phyloP scores from a whole-genome alignment of 192 early-diverging fungal species.

The Gryganskiella cystojenkinii region DNA sequence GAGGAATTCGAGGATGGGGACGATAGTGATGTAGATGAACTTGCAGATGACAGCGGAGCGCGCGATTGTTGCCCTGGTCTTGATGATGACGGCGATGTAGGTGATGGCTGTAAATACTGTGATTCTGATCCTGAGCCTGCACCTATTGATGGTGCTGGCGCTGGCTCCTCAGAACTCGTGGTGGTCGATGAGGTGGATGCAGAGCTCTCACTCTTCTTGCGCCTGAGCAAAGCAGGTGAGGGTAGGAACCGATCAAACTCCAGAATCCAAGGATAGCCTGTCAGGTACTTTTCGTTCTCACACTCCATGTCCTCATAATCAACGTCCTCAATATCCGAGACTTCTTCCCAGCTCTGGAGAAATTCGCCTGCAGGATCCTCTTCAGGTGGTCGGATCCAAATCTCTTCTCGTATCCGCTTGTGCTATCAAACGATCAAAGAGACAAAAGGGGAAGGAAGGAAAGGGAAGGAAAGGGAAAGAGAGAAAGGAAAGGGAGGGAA shows the following conservation, averaged over 20 bases:
- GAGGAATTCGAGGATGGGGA: neutral
- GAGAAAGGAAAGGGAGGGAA: neutral
- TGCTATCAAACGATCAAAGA: too few relatives aligned
- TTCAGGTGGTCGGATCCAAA: constrained; percentile 62
- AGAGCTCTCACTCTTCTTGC: neutral
- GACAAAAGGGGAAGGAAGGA: neutral
- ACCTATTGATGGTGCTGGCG: too few relatives aligned
- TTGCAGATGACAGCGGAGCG: neutral
- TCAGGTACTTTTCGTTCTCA: constrained; percentile 51
- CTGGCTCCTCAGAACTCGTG: too few relatives aligned
- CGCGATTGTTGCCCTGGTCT: neutral
- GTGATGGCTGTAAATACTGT: neutral
- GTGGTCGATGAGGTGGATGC: neutral
- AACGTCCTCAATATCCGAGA: constrained; percentile 56
- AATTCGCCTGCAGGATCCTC: constrained; percentile 57
- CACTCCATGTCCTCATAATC: constrained; percentile 56
- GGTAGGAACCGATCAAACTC: constrained; percentile 43
- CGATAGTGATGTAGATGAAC: constrained; percentile 5
- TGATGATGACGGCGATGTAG: neutral
- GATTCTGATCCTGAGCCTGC: neutral
- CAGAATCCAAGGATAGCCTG: constrained; percentile 40
- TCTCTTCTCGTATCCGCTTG: constrained; percentile 65
- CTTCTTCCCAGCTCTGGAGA: constrained; percentile 57
- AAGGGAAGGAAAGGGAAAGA: neutral
- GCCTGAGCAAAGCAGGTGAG: constrained; percentile 17